Base-by-base conservation (phyloP, 495 filamentous ascomycete species). In the Annulohypoxylon stygium region DNA sequence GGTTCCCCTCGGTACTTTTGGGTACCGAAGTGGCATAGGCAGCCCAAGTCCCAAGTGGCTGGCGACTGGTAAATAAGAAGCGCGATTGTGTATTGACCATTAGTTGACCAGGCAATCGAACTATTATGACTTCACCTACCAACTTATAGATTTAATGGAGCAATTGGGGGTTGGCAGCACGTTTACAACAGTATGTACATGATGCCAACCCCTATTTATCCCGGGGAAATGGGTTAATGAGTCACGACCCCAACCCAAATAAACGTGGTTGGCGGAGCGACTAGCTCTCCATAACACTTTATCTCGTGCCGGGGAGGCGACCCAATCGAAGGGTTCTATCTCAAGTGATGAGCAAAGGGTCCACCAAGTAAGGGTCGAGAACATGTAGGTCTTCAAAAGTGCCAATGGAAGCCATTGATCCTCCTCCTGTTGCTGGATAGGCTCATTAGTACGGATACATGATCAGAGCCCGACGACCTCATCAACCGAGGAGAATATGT, bases 251-350 rank as follows among this genome's bases (percentile, higher is more conserved):
- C 51, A 30, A 57, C 62, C 33, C 51, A 30, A 57, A 69, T 20
- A 48, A 54, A 51, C 50, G 36, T 48, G 61, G 62, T 65, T 68
- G 71, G 62, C 66, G 57, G 66, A 62, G 61, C 55, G 67, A 69
- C 67, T 54, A 39, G 51, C 70, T 59, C 61, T 51, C 33, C 34
- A 45, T 14, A 45, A 45, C 39, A 30, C 45, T 63, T 67, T 33
- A 59, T 69, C 61, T 64, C 55, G 61, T 23, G 39, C 55, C 43
- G 57, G 43, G 26, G 16, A 54, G 41, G 36, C 55, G 66, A 65
- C 55, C 50, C 61, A 63, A 70, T 71, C 61, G 61, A 71, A 47
- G 39, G 61, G 61, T 66, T 65, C 57, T 43, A 53, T 18, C 48
- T 47, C 50, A 23, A 41, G 14, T 53, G 39, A 67, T 65, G 57